Percentiles rank a stretch among this genome's conserved stretches.
phyloP scores from a whole-genome alignment of 306 rosid genomes.

The Biancaea sappan region DNA sequence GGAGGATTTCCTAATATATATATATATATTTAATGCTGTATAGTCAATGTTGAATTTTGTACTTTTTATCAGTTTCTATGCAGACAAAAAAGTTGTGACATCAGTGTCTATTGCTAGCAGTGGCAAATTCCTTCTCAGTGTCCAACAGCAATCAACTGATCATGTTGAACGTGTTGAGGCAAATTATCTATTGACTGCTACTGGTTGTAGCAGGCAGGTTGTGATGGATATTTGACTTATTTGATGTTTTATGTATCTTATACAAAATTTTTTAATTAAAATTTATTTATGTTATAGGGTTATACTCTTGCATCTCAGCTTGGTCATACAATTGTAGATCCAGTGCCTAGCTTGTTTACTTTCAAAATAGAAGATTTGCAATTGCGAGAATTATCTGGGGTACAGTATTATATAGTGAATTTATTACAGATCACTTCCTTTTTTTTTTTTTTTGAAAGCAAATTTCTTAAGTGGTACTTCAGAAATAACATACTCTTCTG shows the following conservation, averaged over 20 bases:
- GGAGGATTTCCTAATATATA: conserved; percentile 11
- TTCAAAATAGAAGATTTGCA: conserved; percentile 77
- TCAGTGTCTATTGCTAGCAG: conserved; percentile 49
- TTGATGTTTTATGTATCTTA: conserved; percentile 31
- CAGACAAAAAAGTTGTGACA: conserved; percentile 78
- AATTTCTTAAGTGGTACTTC: neutral
- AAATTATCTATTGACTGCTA: conserved; percentile 86
- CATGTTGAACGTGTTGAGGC: conserved; percentile 61
- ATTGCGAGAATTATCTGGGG: conserved; percentile 81
- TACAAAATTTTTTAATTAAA: conserved; percentile 26
- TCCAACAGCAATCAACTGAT: conserved; percentile 49
- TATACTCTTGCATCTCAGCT: conserved; percentile 85
- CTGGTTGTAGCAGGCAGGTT: conserved; percentile 90
- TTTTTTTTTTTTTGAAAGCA: neutral
- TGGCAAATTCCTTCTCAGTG: conserved; percentile 64
- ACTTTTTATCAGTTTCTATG: conserved; percentile 65
- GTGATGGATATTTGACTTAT: conserved; percentile 35
- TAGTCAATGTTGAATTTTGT: conserved; percentile 43
- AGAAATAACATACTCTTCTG: neutral
- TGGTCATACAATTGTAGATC: conserved; percentile 88
- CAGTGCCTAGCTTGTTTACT: conserved; percentile 89
- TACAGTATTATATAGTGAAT: conserved; percentile 44
- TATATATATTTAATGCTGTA: too few relatives aligned
- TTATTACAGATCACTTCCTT: conserved; percentile 29
- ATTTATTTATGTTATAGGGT: conserved; percentile 61